Evolutionary conservation across 805 yeast species (phyloP), one percentile per base, ranked within the genome.

Genomic region (Candida endomychidarum): DNA sequence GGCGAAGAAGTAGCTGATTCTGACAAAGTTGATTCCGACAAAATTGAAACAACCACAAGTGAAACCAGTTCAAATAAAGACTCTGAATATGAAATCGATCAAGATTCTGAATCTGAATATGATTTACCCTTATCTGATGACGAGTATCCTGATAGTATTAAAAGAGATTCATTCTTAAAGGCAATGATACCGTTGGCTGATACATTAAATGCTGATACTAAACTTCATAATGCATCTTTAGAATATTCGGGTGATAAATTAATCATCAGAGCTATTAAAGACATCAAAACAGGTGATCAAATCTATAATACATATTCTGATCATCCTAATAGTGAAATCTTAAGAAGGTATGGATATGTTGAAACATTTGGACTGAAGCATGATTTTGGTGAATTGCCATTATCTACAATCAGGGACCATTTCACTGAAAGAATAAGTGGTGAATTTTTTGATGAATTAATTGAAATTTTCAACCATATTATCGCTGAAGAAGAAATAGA

Each of bases 101-200:
- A n/a, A 17, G 38, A 37, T 16, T 21, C 26, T 10, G 36, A 37
- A 2, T n/a, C 23, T 28, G 17, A 25, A 22, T 26, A 26, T 3
- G 38, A 25, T 8, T 38, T 48, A 12, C 41, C 23, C 2, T 11
- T 27, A 1, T 24, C 40, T 16, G 47, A 37, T n/a, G 51, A 47
- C 11, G 51, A 47, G 12, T 45, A 16, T 22, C 45, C 48, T 29
- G 51, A 47, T 22, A 38, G 49, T 31, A 34, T 42, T 11, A 26
- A 16, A 20, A 37, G 45, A 8, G 71, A 65, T 36, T 53, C 70
- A 3, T 77, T 68, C 43, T 65, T 74, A 48, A 90, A 90, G 57
- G 83, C 95, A 0, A 83, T 93, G 96, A 88, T 90, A 3, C 96
- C 98, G 0, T 65, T 89, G 33, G 98, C 98, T 0, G 99, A 91